Evolutionary conservation across 2,329 filamentous ascomycete genomes (phyloP), one percentile per base, ranked within the genome.

Genomic region (Ascocoryne sarcoides): DNA sequence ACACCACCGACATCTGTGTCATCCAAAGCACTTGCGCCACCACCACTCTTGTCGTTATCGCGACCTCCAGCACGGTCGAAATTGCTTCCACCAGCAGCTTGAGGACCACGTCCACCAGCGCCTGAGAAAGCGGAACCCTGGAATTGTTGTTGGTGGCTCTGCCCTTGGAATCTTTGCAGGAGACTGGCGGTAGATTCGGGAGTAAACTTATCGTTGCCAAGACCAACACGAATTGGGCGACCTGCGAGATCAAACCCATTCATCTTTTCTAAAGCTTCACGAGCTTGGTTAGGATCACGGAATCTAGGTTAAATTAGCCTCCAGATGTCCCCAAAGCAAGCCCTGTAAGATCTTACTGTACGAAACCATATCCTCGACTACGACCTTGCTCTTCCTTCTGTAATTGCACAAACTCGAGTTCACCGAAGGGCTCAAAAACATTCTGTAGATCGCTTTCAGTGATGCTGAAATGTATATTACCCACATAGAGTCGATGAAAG

Each of bases 121-220:
- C 90, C 89, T 46, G 87, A 94, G 64, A 95, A 95, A 37, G 84
- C 79, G 48, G 89, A 95, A 61, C 87, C 87, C 69, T 94, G 87
- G 63, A 81, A 92, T 62, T 76, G 75, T 65, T 69, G 68, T 65
- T 74, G 73, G 65, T 78, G 69, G 59, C 70, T 80, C 65, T 84
- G 82, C 61, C 84, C 82, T 64, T 87, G 84, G 71, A 94, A 93
- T 67, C 87, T 87, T 70, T 93, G 87, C 60, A 94, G 71, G 62
- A 94, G 77, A 67, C 86, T 89, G 63, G 87, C 84, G 65, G 87
- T 95, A 66, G 88, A 92, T 69, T 96, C 92, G 60, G 89, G 84
- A 66, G 89, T 96, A 68, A 96, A 96, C 78, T 96, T 96, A 84
- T 98, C 92, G 71, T 95, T 98, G 67, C 92, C 92, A 70, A 98